Percentiles rank a stretch among this genome's conserved stretches.
Evolutionary conservation across 148 eudicot genomes (phyloP).

Genomic region (Vaccinium macrocarpon): DNA sequence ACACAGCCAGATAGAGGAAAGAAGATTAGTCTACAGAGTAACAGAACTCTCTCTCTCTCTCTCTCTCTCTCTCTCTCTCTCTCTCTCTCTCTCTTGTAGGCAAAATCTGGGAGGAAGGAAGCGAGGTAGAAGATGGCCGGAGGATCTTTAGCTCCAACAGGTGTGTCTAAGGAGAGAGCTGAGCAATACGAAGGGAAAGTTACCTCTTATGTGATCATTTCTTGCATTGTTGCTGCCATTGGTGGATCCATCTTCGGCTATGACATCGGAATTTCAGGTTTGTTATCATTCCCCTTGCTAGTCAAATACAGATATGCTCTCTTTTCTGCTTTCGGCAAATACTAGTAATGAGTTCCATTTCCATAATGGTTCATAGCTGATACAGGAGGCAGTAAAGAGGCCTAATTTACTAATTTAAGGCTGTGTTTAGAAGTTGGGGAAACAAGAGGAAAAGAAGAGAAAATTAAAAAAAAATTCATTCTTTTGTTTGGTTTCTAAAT

Average conservation of each 20-base stretch:
- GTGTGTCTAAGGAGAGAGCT: constrained; percentile 61
- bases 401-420: too few species aligned
- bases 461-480: too few species aligned
- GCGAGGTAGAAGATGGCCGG: constrained; percentile 44
- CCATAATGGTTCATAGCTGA: neutral
- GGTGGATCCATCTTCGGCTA: constrained; percentile 82
- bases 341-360: neutral
- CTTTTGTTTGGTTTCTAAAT: too few species aligned
- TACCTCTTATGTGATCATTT: constrained; percentile 54
- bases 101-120: neutral
- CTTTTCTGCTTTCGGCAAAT: neutral
- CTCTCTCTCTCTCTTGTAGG: neutral
- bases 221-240: constrained; percentile 62
- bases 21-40: neutral
- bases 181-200: constrained; percentile 57
- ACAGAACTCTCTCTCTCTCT: neutral
- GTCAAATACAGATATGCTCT: neutral
- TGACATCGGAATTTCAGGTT: constrained; percentile 79
- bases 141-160: constrained; percentile 34
- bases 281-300: neutral
- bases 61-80: neutral
- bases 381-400: too few species aligned
- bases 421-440: too few species aligned
- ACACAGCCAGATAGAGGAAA: neutral
- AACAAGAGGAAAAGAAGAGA: too few species aligned